Conservation (phyloP, 192 early-diverging fungal genomes). For the Umbelopsis vinacea region DNA sequence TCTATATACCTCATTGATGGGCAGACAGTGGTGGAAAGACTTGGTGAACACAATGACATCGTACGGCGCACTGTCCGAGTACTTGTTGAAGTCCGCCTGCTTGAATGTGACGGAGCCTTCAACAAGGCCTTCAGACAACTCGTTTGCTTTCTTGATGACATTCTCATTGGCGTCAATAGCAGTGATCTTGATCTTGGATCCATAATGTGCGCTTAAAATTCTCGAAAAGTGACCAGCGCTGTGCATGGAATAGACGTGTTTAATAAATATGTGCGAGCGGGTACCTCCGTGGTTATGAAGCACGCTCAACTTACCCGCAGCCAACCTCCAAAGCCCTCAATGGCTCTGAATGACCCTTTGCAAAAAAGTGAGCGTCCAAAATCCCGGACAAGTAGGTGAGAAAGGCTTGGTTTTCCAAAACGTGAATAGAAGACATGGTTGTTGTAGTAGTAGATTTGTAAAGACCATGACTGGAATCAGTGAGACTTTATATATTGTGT, state of each 20-base stretch:
- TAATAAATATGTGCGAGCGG: background rate
- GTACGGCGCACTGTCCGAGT: background rate
- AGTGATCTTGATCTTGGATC: background rate
- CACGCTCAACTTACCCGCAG: background rate
- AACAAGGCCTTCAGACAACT: background rate
- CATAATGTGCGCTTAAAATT: background rate
- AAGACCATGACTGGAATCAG: too few relatives aligned
- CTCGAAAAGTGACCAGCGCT: background rate
- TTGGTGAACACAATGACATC: constrained; percentile 9
- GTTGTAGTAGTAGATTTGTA: background rate
- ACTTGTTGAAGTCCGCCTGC: constrained; percentile 11
- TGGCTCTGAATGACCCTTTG: constrained; percentile 10
- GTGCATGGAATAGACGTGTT: background rate
- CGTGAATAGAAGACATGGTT: background rate
- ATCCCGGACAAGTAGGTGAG: constrained; percentile 2
- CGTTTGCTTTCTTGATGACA: background rate
- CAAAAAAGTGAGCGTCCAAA: constrained; percentile 7
- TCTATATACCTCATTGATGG: background rate
- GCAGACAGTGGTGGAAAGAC: constrained; percentile 12
- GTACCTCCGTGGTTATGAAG: constrained; percentile 11
- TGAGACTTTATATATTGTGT: too few relatives aligned
- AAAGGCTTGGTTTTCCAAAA: background rate
- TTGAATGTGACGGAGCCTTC: background rate
- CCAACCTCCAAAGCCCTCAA: constrained; percentile 2
- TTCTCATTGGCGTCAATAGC: background rate